Evolutionary conservation across 2,329 filamentous ascomycete genomes (phyloP), one percentile per base, ranked within the genome.

Genomic region (Xenosphaeropsis pyriputrescens): DNA sequence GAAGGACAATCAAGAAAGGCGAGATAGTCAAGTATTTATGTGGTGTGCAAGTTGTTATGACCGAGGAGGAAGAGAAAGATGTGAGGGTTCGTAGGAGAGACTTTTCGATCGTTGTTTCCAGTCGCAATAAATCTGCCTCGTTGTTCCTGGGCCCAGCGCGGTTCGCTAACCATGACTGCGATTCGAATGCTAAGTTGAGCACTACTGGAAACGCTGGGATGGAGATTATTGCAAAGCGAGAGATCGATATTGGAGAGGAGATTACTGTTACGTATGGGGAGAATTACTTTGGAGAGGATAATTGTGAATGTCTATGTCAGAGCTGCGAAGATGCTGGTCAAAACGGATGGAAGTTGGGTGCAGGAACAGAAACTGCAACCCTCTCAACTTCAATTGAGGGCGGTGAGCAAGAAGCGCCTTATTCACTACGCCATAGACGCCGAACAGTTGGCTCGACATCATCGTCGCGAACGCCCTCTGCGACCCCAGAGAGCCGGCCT

Each of bases 251-350:
- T 1, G 91, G 88, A 3, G 88, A 98, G 43, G 91, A 98, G 57
- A 93, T 98, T 42, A 98, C 91, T 0, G 91, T 98, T 0, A 89
- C 81, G 0, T 98, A 98, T 51, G 86, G 89, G 17, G 86, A 93
- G 14, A 86, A 85, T 53, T 98, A 98, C 57, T 98, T 98, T 61
- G 91, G 91, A 2, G 79, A 85, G 33, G 76, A 88, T 55, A 98
- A 98, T 48, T 88, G 86, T 57, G 91, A 98, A 54, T 98, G 91
- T 54, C 64, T 98, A 2, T 98, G 91, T 57, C 70, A 72, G 48
- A 91, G 83, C 0, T 98, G 91, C 56, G 91, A 98, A 59, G 66
- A 70, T 16, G 63, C 67, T 3, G 62, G 73, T 40, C 68, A 70
- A 38, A 96, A 95, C 54, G 91, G 91, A 1, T 98, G 93, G 93